These are phyloP conservation scores for Leccinum barrowsii DNA, from an alignment of 768 basidiomycete genomes.

Conservation along the genomic window DNA sequence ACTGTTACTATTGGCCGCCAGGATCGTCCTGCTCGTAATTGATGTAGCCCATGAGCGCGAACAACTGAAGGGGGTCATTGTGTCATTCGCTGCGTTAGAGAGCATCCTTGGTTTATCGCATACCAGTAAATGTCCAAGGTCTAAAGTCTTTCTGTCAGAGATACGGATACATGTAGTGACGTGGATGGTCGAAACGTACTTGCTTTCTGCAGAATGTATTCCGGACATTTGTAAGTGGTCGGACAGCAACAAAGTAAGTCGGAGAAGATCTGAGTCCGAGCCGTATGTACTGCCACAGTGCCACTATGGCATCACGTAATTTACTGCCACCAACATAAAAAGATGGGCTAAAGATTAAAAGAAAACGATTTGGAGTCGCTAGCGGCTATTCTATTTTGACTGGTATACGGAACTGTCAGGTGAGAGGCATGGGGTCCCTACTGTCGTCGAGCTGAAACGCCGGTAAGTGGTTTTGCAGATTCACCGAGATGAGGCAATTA, in stretches of 20 bases:
- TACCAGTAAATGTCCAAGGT: slow-evolving; percentile 13
- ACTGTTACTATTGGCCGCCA: slow-evolving; percentile 68
- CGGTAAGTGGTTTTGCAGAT: no score
- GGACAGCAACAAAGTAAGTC: no score
- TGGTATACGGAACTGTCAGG: no score
- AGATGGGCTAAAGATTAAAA: no score
- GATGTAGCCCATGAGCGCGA: slow-evolving; percentile 35
- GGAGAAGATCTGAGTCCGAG: no score
- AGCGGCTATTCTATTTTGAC: no score
- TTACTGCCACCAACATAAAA: no score
- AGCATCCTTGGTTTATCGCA: not conserved
- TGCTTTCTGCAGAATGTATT: not conserved
- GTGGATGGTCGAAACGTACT: not conserved
- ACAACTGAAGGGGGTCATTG: slow-evolving; percentile 28
- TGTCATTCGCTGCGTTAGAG: not conserved
- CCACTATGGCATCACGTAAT: not conserved
- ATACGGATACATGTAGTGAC: not conserved
- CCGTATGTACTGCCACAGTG: no score
- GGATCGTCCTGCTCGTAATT: slow-evolving; percentile 54
- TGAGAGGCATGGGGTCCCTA: no score
- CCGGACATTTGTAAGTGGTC: not conserved
- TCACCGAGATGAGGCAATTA: no score
- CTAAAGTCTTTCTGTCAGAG: not conserved
- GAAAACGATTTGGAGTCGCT: no score
- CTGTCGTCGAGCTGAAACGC: no score